Evolutionary conservation across 2,329 filamentous ascomycete genomes (phyloP).

Genomic region (Zymoseptoria brevis): DNA sequence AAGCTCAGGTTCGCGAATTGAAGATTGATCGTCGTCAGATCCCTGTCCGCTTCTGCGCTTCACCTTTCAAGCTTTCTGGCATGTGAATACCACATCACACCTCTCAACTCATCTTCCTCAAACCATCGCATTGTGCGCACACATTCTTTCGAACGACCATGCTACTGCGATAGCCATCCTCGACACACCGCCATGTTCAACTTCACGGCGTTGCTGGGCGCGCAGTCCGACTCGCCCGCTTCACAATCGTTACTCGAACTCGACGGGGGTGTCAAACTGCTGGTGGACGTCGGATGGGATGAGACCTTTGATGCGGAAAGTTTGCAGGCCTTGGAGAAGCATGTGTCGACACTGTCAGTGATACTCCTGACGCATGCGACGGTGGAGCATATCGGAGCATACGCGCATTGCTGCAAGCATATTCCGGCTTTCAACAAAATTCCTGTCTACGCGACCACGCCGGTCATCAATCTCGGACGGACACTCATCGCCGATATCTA

Average conservation of each 20-base stretch:
- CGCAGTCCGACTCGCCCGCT: conserved; percentile 75
- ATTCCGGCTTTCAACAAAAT: conserved; percentile 86
- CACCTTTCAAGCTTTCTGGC: neutral
- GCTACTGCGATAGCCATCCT: conserved; percentile 1
- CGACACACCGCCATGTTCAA: conserved; percentile 67
- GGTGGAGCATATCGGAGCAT: conserved; percentile 81
- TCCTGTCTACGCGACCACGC: conserved; percentile 87
- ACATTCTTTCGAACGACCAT: neutral
- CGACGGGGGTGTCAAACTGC: conserved; percentile 90
- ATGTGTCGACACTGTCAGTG: conserved; percentile 80
- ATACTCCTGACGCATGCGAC: conserved; percentile 94
- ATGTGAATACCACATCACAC: neutral
- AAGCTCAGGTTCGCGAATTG: neutral
- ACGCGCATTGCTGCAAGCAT: conserved; percentile 94
- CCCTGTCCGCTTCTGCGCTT: neutral
- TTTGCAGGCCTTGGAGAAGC: conserved; percentile 86
- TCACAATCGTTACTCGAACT: conserved; percentile 95
- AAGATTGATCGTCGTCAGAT: neutral
- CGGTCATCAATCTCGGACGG: conserved; percentile 85
- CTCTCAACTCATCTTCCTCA: neutral
- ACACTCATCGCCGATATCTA: conserved; percentile 90
- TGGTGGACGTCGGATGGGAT: conserved; percentile 95
- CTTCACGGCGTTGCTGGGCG: conserved; percentile 85
- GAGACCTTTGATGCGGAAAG: conserved; percentile 76
- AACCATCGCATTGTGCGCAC: neutral